Evolutionary conservation across 768 basidiomycete species (phyloP), one percentile per base, ranked within the genome.

Genomic region (Pleurotus ostreatus): DNA sequence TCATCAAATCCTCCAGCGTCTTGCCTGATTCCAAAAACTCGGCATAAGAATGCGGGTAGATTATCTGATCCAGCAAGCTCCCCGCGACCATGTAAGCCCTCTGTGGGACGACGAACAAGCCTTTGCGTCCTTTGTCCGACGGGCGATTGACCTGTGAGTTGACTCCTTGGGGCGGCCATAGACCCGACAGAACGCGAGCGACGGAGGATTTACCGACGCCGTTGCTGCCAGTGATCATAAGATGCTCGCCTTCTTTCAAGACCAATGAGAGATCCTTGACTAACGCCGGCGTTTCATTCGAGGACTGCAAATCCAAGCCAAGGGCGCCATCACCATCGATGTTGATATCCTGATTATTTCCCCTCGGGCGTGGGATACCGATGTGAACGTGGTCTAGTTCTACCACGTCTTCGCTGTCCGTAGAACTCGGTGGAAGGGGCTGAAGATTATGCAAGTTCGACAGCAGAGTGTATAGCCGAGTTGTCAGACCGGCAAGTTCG

Each of bases 201-300:
- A 95, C 83, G 7, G 91, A 83, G 0, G 91, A 93, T 74, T 97
- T 96, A 0, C 94, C 94, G 2, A 94, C 92, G 0, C 94, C 94
- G 63, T 94, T 96, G 54, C 88, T 86, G 1, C 94, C 95, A 0
- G 93, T 95, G 61, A 97, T 92, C 84, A 97, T 89, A 5, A 95
- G 73, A 64, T 97, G 94, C 71, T 96, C 89, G 2, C 91, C 90
- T 13, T 78, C 74, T 37, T 63, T 70, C 54, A 97, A 78, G 7
- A 72, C 67, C 23, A 97, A 65, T 43, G 78, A 84, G 18, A 97
- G 76, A 47, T 85, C 82, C 48, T 78, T 79, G 37, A 97, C 87
- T 26, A 98, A 79, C 3, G 83, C 81, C 37, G 68, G 69, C 58
- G 58, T 65, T 58, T 40, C 59, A 51, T 55, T 59, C 57, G 54